phyloP scores from a whole-genome alignment of 495 filamentous ascomycete species.

The Daldinia decipiens region DNA sequence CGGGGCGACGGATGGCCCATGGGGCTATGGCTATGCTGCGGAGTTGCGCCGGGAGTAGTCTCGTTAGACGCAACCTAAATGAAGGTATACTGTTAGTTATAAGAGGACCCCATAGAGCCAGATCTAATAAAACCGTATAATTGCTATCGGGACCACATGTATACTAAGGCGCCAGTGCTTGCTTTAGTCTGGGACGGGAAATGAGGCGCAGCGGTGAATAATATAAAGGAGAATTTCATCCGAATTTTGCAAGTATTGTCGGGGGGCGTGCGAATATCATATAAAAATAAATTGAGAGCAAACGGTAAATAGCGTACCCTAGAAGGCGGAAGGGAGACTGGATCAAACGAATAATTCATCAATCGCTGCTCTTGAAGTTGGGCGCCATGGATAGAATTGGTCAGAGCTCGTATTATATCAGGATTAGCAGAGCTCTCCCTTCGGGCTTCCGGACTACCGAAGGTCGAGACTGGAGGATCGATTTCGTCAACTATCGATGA shows the following conservation, averaged over 20 bases:
- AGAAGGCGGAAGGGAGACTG: conserved; percentile 85
- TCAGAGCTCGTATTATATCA: conserved; percentile 75
- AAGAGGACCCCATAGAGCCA: not conserved
- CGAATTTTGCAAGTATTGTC: conserved; percentile 2
- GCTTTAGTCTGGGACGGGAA: not conserved
- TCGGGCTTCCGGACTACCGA: conserved; percentile 44
- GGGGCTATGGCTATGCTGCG: conserved; percentile 49
- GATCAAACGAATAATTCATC: conserved; percentile 85
- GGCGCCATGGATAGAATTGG: conserved; percentile 74
- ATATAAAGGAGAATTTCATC: conserved; percentile 7
- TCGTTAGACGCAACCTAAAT: conserved; percentile 58
- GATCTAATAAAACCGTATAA: conserved; percentile 3
- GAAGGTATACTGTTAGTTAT: conserved; percentile 34
- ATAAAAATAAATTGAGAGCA: conserved; percentile 17
- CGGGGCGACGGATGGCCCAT: conserved; percentile 56
- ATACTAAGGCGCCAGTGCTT: conserved; percentile 6
- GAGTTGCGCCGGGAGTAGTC: conserved; percentile 49
- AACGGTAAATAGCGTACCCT: conserved; percentile 68
- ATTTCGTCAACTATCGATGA: conserved; percentile 80
- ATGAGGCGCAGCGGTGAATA: conserved; percentile 6
- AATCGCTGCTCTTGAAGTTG: conserved; percentile 83
- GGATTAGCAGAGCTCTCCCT: conserved; percentile 60
- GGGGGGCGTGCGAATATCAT: conserved; percentile 6
- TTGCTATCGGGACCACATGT: not conserved
- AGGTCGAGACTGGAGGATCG: conserved; percentile 58